phyloP scores from a whole-genome alignment of 1,284 basidiomycete genomes.

The Ceratobasidium sp. region DNA sequence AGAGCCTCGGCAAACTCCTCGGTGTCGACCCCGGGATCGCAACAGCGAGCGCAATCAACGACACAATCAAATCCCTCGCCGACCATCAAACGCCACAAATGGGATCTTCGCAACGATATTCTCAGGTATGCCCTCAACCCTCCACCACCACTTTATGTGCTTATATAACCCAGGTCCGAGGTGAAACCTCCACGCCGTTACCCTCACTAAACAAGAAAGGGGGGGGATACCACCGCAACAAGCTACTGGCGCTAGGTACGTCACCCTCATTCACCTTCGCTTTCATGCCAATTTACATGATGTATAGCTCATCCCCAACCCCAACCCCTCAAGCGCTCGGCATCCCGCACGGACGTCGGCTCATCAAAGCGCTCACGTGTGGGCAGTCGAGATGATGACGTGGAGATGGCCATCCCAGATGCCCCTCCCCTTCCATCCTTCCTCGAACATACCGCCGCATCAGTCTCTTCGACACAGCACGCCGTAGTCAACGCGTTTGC shows the following conservation, averaged over 20 bases:
- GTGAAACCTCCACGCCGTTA: background rate
- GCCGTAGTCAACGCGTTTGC: background rate
- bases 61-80: background rate
- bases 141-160: background rate
- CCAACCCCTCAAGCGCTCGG: too few species aligned
- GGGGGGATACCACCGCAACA: background rate
- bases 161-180: background rate
- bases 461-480: background rate
- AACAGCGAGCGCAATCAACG: background rate
- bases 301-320: background rate
- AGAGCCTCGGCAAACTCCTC: constrained; percentile 8
- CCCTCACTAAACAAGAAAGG: background rate
- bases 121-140: constrained; percentile 1
- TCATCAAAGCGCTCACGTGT: too few species aligned
- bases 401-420: background rate
- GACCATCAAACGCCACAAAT: constrained; percentile 1
- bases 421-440: background rate
- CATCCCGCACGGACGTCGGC: too few species aligned
- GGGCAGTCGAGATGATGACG: too few species aligned
- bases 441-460: background rate
- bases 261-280: background rate
- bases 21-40: background rate
- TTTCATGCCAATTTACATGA: background rate
- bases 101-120: background rate
- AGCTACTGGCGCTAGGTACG: constrained; percentile 8